phyloP scores from a whole-genome alignment of 2,329 filamentous ascomycete species.

The Hymenoscyphus repandus region DNA sequence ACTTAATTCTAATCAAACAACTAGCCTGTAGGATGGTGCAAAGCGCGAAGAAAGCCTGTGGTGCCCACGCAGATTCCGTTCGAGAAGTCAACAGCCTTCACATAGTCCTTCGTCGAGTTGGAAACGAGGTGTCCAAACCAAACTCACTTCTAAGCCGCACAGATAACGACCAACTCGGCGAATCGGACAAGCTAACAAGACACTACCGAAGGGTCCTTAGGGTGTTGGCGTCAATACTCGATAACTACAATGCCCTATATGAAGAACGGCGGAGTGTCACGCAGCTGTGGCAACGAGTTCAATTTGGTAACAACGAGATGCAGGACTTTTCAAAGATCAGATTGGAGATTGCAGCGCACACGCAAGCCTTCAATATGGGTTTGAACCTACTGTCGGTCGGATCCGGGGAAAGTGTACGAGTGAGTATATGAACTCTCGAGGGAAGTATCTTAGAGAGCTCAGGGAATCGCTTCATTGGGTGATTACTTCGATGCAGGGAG shows the following conservation, averaged over 20 bases:
- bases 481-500: slow-evolving; percentile 8
- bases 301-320: slow-evolving; percentile 12
- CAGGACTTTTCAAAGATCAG: slow-evolving; percentile 5
- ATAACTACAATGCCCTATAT: slow-evolving; percentile 8
- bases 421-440: slow-evolving; percentile 1
- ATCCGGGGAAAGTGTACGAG: slow-evolving; percentile 4
- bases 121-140: slow-evolving; percentile 47
- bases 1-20: slow-evolving; percentile 5
- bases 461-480: slow-evolving; percentile 10
- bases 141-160: slow-evolving; percentile 40
- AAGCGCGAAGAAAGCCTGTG: slow-evolving; percentile 36
- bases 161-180: slow-evolving; percentile 3
- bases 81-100: slow-evolving; percentile 45
- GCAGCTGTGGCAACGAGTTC: slow-evolving; percentile 7
- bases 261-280: neutral
- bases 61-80: slow-evolving; percentile 42
- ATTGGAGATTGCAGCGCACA: slow-evolving; percentile 9
- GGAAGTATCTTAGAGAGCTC: neutral
- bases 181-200: slow-evolving; percentile 7
- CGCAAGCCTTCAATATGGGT: slow-evolving; percentile 3
- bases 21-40: slow-evolving; percentile 6
- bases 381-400: slow-evolving; percentile 7
- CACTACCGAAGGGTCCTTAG: neutral
- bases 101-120: slow-evolving; percentile 47
- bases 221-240: slow-evolving; percentile 1